Evolutionary conservation across 2,329 filamentous ascomycete genomes (phyloP), one percentile per base, ranked within the genome.

Genomic region (Alternaria sp.): DNA sequence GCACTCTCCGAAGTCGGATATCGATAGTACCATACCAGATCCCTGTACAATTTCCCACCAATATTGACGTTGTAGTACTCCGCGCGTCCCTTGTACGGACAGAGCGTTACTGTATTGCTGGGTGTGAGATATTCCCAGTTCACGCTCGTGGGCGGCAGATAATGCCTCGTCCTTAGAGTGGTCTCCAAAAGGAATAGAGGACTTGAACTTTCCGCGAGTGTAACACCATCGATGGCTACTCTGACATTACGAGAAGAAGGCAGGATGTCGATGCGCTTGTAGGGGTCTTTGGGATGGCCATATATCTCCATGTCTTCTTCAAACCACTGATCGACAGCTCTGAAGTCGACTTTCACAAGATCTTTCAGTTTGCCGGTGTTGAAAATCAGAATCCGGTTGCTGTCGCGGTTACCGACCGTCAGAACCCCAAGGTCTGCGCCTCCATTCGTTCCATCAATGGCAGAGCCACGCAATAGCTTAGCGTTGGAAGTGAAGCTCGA

Each of bases 51-150:
- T 22, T 81, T 74, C 0, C 79, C 83, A 5, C 81, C 74, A 0
- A 88, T 64, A 0, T 82, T 80, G 0, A 89, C 76, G 55, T 86
- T 66, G 64, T 89, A 89, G 61, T 90, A 91, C 56, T 85, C 81
- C 0, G 88, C 88, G 54, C 85, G 82, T 1, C 89, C 89, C 70
- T 91, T 91, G 67, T 91, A 91, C 2, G 89, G 89, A 73, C 89
- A 91, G 53, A 80, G 77, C 0, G 86, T 88, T n/a, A 71, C 75
- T 0, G 84, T 86, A 2, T 78, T 71, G 65, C 86, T 89, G 7
- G 80, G 80, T 0, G 75, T 74, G 9, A 90, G 75, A 7, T 82
- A 64, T 3, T 75, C 66, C 63, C 77, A 78, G 2, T 84, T 81
- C 1, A 89, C 80, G 3, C 81, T 75, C 0, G 84, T 84, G 0